A percentile compares a stretch with the other conserved stretches of the same genome.
Conservation (phyloP, 2,329 filamentous ascomycete species). For the Phaeosphaeriaceae sp. region DNA sequence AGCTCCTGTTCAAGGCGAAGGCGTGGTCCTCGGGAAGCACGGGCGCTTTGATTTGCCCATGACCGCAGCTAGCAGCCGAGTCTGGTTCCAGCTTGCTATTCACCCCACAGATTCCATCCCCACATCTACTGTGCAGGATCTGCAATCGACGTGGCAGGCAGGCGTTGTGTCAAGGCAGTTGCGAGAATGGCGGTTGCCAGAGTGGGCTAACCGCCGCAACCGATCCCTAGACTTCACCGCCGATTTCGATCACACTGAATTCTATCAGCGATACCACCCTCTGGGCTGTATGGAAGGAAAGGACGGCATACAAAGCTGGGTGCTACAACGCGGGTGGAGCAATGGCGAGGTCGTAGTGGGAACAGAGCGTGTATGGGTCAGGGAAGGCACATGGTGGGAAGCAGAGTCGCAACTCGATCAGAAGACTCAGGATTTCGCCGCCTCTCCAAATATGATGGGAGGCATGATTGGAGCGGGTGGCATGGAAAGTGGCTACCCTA, state of each 20-base stretch:
- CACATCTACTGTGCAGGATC: constrained; percentile 72
- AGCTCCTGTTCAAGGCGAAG: constrained; percentile 77
- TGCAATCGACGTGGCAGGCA: constrained; percentile 89
- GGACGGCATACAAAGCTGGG: constrained; percentile 93
- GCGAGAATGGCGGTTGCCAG: constrained; percentile 88
- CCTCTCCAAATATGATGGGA: constrained; percentile 49
- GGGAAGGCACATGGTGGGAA: constrained; percentile 96
- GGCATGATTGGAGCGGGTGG: constrained; percentile 62
- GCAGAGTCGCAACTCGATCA: constrained; percentile 94
- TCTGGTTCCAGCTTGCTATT: constrained; percentile 92
- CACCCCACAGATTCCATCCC: constrained; percentile 91
- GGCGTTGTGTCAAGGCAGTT: constrained; percentile 91
- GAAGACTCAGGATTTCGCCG: constrained; percentile 65
- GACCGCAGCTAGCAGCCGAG: constrained; percentile 80
- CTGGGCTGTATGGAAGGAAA: constrained; percentile 88
- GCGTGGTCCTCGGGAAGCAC: constrained; percentile 78
- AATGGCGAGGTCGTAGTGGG: constrained; percentile 95
- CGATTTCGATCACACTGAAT: constrained; percentile 94
- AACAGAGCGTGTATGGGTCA: constrained; percentile 92
- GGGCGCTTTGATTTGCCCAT: constrained; percentile 80
- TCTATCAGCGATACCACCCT: constrained; percentile 78
- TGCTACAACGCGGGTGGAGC: constrained; percentile 94
- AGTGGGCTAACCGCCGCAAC: constrained; percentile 95
- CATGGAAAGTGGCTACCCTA: constrained; percentile 76
- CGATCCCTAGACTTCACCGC: constrained; percentile 93